phyloP scores from a whole-genome alignment of 768 basidiomycete genomes.

The Mycena kentingensis region DNA sequence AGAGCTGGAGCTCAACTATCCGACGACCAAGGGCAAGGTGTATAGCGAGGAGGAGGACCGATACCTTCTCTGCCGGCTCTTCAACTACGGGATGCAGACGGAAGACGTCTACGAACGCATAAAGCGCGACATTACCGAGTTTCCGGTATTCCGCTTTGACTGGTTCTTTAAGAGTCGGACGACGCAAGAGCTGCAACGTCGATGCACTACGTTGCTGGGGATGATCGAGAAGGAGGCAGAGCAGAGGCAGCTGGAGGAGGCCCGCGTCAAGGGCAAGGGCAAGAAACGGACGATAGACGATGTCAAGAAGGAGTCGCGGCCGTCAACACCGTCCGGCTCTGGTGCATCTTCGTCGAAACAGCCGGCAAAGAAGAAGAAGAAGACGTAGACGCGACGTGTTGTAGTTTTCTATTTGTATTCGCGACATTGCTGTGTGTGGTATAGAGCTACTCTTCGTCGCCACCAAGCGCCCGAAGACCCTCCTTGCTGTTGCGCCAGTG shows the following conservation, averaged over 20 bases:
- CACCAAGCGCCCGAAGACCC: conserved; percentile 60
- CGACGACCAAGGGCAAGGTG: conserved; percentile 93
- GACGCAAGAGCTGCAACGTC: conserved; percentile 81
- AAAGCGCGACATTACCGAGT: conserved; percentile 95
- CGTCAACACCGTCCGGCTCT: conserved; percentile 59
- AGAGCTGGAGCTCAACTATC: conserved; percentile 93
- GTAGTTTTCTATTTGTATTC: background rate
- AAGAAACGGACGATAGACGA: conserved; percentile 82
- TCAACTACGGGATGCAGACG: conserved; percentile 85
- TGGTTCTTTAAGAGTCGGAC: conserved; percentile 98
- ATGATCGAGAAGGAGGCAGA: conserved; percentile 96
- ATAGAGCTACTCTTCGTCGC: conserved; percentile 37
- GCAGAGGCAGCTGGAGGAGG: conserved; percentile 65
- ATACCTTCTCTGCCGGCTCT: conserved; percentile 87
- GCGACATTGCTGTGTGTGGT: background rate
- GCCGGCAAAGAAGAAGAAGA: conserved; percentile 70
- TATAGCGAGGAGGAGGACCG: conserved; percentile 97
- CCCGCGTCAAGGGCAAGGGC: conserved; percentile 62
- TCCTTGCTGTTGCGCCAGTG: conserved; percentile 80
- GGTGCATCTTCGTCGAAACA: conserved; percentile 54
- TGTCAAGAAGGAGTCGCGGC: conserved; percentile 60
- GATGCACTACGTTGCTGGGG: conserved; percentile 83
- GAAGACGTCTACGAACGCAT: conserved; percentile 94
- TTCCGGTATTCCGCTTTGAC: conserved; percentile 95
- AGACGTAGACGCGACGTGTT: conserved; percentile 31